A percentile compares a stretch with the other conserved stretches of the same genome.
These are phyloP conservation scores for Saposhnikovia divaricata DNA, from an alignment of 129 eudicot genomes.

Conservation along the genomic window DNA sequence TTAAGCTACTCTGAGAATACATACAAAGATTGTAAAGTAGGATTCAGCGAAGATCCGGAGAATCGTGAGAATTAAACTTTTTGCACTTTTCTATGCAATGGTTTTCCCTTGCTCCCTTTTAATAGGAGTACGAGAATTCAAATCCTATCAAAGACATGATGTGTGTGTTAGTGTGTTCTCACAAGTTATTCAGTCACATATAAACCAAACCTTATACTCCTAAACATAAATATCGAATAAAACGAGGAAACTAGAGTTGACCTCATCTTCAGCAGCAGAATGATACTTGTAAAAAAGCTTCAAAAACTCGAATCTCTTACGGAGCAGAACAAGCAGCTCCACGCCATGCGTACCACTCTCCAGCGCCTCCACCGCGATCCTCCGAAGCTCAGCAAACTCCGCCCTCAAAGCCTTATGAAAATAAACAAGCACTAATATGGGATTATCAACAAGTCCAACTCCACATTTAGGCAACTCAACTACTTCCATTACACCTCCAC, in stretches of 20 bases:
- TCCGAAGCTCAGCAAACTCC: constrained; percentile 53
- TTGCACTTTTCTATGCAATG: too few relatives aligned
- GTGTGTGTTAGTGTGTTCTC: too few relatives aligned
- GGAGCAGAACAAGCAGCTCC: constrained; percentile 34
- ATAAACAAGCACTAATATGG: constrained; percentile 46
- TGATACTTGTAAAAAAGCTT: constrained; percentile 65
- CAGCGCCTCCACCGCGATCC: constrained; percentile 41
- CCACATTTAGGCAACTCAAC: constrained; percentile 17
- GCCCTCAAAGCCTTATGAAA: constrained; percentile 63
- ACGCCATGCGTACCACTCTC: constrained; percentile 20
- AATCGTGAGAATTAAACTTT: not conserved
- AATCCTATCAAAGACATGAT: too few relatives aligned
- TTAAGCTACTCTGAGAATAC: too few relatives aligned
- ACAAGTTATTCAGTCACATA: not conserved
- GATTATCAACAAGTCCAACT: constrained; percentile 43
- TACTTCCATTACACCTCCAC: constrained; percentile 18
- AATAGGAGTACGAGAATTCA: too few relatives aligned
- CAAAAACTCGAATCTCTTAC: constrained; percentile 62
- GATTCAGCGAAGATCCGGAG: not conserved
- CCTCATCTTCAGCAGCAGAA: constrained; percentile 94
- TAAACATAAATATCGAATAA: not conserved
- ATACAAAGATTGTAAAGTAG: not conserved
- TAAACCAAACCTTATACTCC: not conserved
- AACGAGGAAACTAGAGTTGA: not conserved
- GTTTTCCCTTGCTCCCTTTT: not conserved